Evolutionary conservation across 2,329 filamentous ascomycete genomes (phyloP).

Genomic region (Trichoderma asperellum): DNA sequence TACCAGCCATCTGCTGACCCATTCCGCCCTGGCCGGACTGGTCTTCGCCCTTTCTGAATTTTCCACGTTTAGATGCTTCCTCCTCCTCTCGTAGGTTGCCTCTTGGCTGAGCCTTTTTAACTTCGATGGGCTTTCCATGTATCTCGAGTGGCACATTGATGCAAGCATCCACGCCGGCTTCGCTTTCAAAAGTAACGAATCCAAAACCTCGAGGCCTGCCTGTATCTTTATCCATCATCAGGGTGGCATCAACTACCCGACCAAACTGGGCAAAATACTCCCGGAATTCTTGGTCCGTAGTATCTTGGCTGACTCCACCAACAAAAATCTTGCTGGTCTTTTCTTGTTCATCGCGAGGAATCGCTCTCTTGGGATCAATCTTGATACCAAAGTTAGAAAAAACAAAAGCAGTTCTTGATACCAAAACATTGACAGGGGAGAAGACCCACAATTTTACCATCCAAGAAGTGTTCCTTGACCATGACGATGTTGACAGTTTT

Average conservation of each 20-base stretch:
- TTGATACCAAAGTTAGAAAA: constrained; percentile 46
- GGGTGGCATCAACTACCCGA: constrained; percentile 91
- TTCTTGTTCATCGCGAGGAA: constrained; percentile 96
- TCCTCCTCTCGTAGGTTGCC: constrained; percentile 94
- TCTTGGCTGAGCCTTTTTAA: constrained; percentile 95
- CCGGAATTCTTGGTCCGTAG: constrained; percentile 93
- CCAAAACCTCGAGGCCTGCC: constrained; percentile 95
- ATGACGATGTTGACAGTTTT: constrained; percentile 99
- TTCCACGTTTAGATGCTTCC: constrained; percentile 65
- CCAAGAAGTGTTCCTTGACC: constrained; percentile 98
- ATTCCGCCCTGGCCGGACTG: constrained; percentile 47
- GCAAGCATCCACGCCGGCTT: constrained; percentile 90
- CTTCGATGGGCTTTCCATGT: constrained; percentile 93
- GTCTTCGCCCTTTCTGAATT: constrained; percentile 61
- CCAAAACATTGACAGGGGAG: not conserved
- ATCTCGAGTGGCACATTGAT: constrained; percentile 86
- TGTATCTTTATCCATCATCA: constrained; percentile 99
- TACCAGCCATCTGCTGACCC: constrained; percentile 48
- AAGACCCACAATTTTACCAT: constrained; percentile 90
- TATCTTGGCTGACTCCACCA: constrained; percentile 95
- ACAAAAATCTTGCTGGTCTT: constrained; percentile 99
- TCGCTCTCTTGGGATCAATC: constrained; percentile 98
- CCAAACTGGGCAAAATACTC: constrained; percentile 97
- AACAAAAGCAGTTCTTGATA: not conserved
- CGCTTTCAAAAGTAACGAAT: constrained; percentile 97